Evolutionary conservation across 1,139 yeast species (phyloP).

Genomic region (Yueomyces sp.): DNA sequence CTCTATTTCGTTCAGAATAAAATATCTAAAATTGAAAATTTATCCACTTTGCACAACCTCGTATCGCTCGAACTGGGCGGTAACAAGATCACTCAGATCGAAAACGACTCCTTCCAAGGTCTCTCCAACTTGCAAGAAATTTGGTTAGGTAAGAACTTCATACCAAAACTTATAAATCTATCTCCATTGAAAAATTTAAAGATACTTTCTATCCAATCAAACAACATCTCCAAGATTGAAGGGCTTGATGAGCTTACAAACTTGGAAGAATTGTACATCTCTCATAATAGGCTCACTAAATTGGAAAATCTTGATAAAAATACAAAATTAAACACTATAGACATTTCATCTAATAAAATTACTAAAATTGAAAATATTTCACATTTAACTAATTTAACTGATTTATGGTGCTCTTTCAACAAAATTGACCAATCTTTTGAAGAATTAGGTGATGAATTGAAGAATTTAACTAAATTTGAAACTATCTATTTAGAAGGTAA

Average conservation of each 20-base stretch:
- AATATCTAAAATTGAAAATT: conserved; percentile 57
- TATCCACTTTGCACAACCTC: conserved; percentile 46
- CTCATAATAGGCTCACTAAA: conserved; percentile 69
- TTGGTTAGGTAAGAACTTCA: conserved; percentile 89
- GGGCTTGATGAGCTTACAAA: conserved; percentile 61
- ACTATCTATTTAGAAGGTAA: conserved; percentile 95
- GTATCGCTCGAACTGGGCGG: conserved; percentile 85
- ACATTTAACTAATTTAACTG: conserved; percentile 63
- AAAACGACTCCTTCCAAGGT: conserved; percentile 27
- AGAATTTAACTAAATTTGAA: conserved; percentile 51
- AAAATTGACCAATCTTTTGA: conserved; percentile 48
- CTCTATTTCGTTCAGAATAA: conserved; percentile 84
- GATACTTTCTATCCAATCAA: conserved; percentile 80
- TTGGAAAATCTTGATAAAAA: conserved; percentile 73
- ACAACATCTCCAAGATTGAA: conserved; percentile 66
- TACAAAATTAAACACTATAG: conserved; percentile 57
- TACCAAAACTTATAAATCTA: conserved; percentile 53
- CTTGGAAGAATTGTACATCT: conserved; percentile 76
- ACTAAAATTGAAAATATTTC: conserved; percentile 47
- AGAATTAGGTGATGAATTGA: conserved; percentile 55
- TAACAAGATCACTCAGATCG: conserved; percentile 57
- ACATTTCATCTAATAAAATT: conserved; percentile 67
- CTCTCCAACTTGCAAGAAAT: conserved; percentile 57
- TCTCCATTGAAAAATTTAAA: conserved; percentile 48
- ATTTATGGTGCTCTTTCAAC: conserved; percentile 88